These are phyloP conservation scores for Forsythia suspensa DNA, from an alignment of 257 asterid genomes.

Conservation along the genomic window DNA sequence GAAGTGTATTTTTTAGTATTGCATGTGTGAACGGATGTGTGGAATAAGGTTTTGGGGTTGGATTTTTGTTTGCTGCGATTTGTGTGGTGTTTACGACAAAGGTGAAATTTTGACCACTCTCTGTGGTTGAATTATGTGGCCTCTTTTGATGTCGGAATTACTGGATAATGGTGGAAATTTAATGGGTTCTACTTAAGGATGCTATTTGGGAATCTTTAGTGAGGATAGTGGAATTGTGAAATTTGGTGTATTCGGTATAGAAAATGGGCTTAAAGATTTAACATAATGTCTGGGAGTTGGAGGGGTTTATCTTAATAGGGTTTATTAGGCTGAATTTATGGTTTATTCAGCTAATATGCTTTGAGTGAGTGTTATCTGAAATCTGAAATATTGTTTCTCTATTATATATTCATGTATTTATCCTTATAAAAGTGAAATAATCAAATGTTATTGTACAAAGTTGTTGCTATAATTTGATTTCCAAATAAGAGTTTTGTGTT, in stretches of 20 bases:
- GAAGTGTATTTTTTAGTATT: neutral
- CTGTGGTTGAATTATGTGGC: neutral
- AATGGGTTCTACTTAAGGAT: neutral
- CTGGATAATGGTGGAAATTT: neutral
- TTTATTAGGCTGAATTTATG: neutral
- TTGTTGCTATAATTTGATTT: slow-evolving; percentile 7
- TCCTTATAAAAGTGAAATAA: neutral
- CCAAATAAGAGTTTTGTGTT: neutral
- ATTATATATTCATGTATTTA: neutral
- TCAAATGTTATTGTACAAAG: neutral
- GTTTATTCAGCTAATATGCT: slow-evolving; percentile 3
- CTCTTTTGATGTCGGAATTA: neutral
- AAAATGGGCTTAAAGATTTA: neutral
- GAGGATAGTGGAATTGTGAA: neutral
- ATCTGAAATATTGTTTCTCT: neutral
- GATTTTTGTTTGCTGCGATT: neutral
- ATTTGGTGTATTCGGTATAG: neutral
- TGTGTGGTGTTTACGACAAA: neutral
- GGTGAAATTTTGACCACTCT: neutral
- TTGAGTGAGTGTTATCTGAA: neutral
- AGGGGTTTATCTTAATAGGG: slow-evolving; percentile 5
- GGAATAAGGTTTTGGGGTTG: neutral
- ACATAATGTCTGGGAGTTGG: neutral
- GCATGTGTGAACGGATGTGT: neutral
- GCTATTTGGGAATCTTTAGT: neutral